Conservation (phyloP, 1,139 yeast genomes). For the Nematodospora anomalae region DNA sequence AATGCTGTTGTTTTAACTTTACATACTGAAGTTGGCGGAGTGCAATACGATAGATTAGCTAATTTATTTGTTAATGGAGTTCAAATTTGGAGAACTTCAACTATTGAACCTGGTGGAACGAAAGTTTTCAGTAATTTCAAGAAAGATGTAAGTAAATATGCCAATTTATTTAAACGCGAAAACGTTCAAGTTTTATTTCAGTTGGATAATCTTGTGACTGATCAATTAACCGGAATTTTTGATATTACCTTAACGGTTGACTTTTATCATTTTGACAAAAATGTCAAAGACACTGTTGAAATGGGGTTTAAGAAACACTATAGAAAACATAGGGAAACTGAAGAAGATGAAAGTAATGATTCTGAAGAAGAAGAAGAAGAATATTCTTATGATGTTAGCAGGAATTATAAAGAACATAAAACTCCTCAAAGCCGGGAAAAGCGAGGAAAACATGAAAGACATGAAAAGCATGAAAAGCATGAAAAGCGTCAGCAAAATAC, state of each 20-base stretch:
- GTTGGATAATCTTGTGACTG: constrained; percentile 64
- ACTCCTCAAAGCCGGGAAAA: constrained; percentile 1
- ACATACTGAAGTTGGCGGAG: constrained; percentile 59
- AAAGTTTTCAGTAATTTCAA: constrained; percentile 46
- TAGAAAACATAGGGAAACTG: constrained; percentile 1
- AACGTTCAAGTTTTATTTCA: constrained; percentile 46
- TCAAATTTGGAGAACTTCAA: constrained; percentile 82
- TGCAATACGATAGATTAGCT: constrained; percentile 76
- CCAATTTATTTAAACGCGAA: constrained; percentile 46
- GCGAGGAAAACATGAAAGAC: constrained; percentile 4
- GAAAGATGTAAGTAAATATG: constrained; percentile 67
- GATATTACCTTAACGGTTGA: constrained; percentile 51
- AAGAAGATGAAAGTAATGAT: not conserved
- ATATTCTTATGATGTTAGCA: not conserved
- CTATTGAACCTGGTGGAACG: constrained; percentile 70
- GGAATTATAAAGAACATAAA: constrained; percentile 2
- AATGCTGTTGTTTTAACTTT: constrained; percentile 63
- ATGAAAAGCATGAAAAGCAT: constrained; percentile 5
- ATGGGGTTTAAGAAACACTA: too few relatives aligned
- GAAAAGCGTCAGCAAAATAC: constrained; percentile 1
- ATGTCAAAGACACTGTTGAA: too few relatives aligned
- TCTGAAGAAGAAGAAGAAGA: constrained; percentile 5
- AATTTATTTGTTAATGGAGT: constrained; percentile 65
- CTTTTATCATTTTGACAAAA: constrained; percentile 36
- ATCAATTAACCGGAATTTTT: constrained; percentile 61